A percentile compares a stretch with the other conserved stretches of the same genome.
These are phyloP conservation scores for Brassica rapa DNA, from an alignment of 345 rosid genomes.

Conservation along the genomic window DNA sequence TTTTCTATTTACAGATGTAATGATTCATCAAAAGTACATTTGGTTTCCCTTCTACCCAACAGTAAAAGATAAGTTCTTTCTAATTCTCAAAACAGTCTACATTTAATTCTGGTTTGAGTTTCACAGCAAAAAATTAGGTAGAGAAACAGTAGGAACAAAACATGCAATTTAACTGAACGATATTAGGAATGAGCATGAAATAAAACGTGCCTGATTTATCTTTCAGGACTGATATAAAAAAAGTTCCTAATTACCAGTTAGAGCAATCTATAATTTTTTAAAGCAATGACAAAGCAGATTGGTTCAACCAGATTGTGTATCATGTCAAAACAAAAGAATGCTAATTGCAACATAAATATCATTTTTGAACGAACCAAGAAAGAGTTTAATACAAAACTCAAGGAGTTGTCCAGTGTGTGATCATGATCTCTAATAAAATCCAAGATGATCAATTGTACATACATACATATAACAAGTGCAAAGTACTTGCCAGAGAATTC, in stretches of 20 bases:
- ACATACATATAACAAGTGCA: not conserved
- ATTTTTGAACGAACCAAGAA: not conserved
- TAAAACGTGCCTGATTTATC: constrained; percentile 7
- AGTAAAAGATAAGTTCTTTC: not conserved
- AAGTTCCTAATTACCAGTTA: constrained; percentile 16
- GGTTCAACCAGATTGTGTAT: not conserved
- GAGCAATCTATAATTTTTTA: not conserved
- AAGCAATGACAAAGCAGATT: constrained; percentile 1
- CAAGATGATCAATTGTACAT: not conserved
- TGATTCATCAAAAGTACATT: constrained; percentile 28
- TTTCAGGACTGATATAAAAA: not conserved
- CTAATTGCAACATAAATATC: not conserved
- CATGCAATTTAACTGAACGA: not conserved
- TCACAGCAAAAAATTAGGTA: not conserved
- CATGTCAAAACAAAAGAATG: constrained; percentile 16
- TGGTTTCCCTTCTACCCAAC: constrained; percentile 36
- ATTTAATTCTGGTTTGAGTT: constrained; percentile 22
- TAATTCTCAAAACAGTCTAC: constrained; percentile 20
- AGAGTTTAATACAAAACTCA: constrained; percentile 9
- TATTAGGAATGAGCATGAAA: constrained; percentile 26
- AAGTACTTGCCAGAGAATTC: not conserved
- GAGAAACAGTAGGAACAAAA: constrained; percentile 9
- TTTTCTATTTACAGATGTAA: constrained; percentile 30
- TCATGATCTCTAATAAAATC: constrained; percentile 20
- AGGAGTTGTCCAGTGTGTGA: constrained; percentile 15